Evolutionary conservation across 768 basidiomycete genomes (phyloP), one percentile per base, ranked within the genome.

Genomic region (Tulasnella sp.): DNA sequence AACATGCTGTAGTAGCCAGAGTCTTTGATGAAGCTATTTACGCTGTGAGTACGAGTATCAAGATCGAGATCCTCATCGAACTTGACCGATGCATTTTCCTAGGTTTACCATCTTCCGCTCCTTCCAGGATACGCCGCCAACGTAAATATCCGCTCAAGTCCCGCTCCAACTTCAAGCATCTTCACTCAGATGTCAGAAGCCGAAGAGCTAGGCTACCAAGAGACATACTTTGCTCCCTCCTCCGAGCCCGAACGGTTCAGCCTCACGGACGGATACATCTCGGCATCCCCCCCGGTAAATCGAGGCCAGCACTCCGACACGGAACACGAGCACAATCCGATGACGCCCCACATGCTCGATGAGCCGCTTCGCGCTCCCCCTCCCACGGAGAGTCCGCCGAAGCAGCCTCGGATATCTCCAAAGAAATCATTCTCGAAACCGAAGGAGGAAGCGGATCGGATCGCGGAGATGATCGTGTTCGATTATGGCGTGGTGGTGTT

Each of bases 1-100:
- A 97, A 67, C 93, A 97, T 68, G 94, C 92, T 56, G 92, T 93
- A 10, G 76, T 73, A 9, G 90, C 84, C 1, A 76, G 93, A 60
- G 78, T 90, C 0, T 97, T 90, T 64, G 93, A 96, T 68, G 93
- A 97, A 71, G 92, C 92, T 0, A 71, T 94, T 61, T 96, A 96
- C 74, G 87, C 83, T 59, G 92, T 93, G 62, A 73, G 88, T 78
- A 12, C 17, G 55, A 9, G 60, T 30, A 50, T 54, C 60, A 48
- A 49, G 4, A 31, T 48, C 29, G 19, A 30, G 24, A 4, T 31
- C 29, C 15, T 12, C 29, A 12, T 21, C 21, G 10, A 43, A 2
- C n/a, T 22, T 43, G 1, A 17, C 38, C 1, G 24, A 43, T 17
- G 46, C 50, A 45, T 58, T 19, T 15, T 42, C 27, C n/a, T 62